A percentile compares a stretch with the other conserved stretches of the same genome.
Conservation (phyloP, 352 stramenopile genomes). For the Phytopythium kandeliae region DNA sequence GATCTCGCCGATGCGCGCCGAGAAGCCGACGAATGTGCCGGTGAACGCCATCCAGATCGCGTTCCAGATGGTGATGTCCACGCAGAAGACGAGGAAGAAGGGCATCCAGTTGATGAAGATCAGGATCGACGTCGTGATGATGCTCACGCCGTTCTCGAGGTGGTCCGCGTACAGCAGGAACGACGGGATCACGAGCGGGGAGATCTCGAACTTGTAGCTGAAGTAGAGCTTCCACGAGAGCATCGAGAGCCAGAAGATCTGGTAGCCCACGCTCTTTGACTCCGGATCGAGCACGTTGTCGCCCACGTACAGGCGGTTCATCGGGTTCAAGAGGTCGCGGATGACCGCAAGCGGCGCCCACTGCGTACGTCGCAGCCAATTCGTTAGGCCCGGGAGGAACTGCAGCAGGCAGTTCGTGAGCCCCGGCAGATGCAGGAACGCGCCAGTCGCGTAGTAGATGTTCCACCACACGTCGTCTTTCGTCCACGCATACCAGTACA, state of each 20-base stretch:
- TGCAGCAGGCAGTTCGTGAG: constrained; percentile 74
- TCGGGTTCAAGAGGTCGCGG: constrained; percentile 88
- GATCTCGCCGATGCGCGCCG: constrained; percentile 95
- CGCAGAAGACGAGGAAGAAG: constrained; percentile 97
- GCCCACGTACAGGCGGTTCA: constrained; percentile 95
- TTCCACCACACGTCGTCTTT: constrained; percentile 54
- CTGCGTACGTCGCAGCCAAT: constrained; percentile 72
- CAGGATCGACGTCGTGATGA: constrained; percentile 85
- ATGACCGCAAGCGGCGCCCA: constrained; percentile 60
- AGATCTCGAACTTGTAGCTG: constrained; percentile 98
- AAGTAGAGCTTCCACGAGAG: constrained; percentile 97
- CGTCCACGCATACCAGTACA: constrained; percentile 83
- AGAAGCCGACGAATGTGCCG: constrained; percentile 96
- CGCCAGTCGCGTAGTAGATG: constrained; percentile 46
- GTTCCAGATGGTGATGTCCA: constrained; percentile 99
- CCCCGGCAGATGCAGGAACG: constrained; percentile 64
- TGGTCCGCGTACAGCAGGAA: constrained; percentile 97
- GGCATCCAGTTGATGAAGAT: constrained; percentile 95
- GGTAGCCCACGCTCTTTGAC: constrained; percentile 86
- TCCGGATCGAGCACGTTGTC: constrained; percentile 96
- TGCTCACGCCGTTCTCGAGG: constrained; percentile 80
- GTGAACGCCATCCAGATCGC: constrained; percentile 96
- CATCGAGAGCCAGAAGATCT: constrained; percentile 94
- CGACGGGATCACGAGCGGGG: constrained; percentile 92
- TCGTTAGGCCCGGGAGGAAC: constrained; percentile 68